These are phyloP conservation scores for Ceratobasidium papillatum DNA, from an alignment of 1,284 basidiomycete genomes.

Conservation along the genomic window DNA sequence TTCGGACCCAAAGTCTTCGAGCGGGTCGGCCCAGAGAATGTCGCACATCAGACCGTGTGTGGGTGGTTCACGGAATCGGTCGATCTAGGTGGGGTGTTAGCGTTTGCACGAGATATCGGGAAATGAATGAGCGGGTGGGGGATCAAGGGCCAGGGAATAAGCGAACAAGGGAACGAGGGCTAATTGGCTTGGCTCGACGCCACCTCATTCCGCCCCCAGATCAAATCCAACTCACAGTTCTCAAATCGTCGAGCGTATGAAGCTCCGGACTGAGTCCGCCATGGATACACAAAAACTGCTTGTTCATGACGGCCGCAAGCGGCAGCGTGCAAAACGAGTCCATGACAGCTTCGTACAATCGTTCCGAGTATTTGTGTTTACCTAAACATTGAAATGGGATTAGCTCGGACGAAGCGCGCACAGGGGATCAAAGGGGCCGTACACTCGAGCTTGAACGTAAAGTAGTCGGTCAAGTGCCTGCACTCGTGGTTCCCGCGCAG, in stretches of 20 bases:
- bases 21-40: conserved; percentile 92
- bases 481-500: conserved; percentile 99
- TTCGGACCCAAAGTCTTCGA: conserved; percentile 93
- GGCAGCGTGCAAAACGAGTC: conserved; percentile 93
- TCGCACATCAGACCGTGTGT: conserved; percentile 96
- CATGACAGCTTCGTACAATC: conserved; percentile 91
- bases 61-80: conserved; percentile 94
- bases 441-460: conserved; percentile 97
- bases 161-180: background rate
- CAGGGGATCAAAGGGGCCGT: conserved; percentile 50
- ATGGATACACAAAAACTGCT: conserved; percentile 96
- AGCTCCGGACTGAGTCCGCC: conserved; percentile 92
- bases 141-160: conserved; percentile 22
- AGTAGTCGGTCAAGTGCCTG: conserved; percentile 94
- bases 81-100: conserved; percentile 63
- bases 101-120: background rate
- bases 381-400: conserved; percentile 57
- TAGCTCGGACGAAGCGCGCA: conserved; percentile 30
- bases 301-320: conserved; percentile 95
- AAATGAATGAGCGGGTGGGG: background rate
- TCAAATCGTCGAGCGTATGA: conserved; percentile 89
- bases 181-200: background rate
- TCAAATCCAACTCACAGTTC: conserved; percentile 61
- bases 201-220: background rate
- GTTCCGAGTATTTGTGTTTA: conserved; percentile 94